Evolutionary conservation across 768 basidiomycete species (phyloP).

Genomic region (Cyathus striatus): DNA sequence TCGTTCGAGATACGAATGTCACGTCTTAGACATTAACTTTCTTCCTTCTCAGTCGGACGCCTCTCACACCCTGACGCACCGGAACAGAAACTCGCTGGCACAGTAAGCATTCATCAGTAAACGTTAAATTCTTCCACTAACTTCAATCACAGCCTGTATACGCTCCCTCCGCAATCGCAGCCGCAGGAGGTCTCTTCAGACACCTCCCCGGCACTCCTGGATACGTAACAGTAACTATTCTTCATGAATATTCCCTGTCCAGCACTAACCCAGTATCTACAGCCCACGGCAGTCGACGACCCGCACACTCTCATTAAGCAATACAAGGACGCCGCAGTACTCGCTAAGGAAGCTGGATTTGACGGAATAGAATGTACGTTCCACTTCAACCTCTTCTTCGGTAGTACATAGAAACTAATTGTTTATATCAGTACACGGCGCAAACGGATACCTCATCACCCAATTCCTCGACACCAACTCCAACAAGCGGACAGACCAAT

Average conservation of each 20-base stretch:
- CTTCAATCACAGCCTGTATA: conserved; percentile 31
- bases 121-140: background rate
- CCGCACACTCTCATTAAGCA: conserved; percentile 30
- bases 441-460: conserved; percentile 37
- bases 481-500: conserved; percentile 19
- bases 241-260: conserved; percentile 11
- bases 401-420: background rate
- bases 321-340: conserved; percentile 38
- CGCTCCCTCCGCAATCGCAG: conserved; percentile 37
- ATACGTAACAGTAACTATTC: conserved; percentile 29
- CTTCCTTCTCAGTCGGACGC: conserved; percentile 22
- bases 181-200: conserved; percentile 35
- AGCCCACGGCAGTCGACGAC: conserved; percentile 37
- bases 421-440: conserved; percentile 28
- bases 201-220: conserved; percentile 30
- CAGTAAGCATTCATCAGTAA: conserved; percentile 13
- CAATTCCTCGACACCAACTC: conserved; percentile 46
- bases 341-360: conserved; percentile 48
- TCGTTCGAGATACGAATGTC: background rate
- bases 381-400: background rate
- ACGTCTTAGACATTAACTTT: background rate
- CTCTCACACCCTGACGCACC: conserved; percentile 30
- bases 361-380: conserved; percentile 48
- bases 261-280: background rate
- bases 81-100: conserved; percentile 29